A percentile compares a stretch with the other conserved stretches of the same genome.
Evolutionary conservation across 2,329 filamentous ascomycete species (phyloP).

Genomic region (Aspergillus transmontanensis): DNA sequence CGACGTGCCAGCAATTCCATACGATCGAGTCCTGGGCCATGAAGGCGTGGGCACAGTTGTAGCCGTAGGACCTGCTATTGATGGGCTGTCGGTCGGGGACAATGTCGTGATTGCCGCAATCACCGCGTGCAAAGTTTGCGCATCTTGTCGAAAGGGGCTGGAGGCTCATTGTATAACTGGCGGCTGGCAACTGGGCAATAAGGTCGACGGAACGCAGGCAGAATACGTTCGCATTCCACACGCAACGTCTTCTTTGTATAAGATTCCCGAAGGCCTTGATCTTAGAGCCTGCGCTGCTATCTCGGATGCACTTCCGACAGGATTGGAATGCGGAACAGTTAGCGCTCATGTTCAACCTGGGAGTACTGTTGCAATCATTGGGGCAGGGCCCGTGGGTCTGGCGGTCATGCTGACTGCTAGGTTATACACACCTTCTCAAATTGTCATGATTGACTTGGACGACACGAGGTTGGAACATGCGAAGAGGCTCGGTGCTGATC

Average conservation of each 20-base stretch:
- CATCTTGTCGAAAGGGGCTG: slow-evolving; percentile 55
- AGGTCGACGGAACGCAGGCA: slow-evolving; percentile 58
- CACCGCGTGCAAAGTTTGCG: slow-evolving; percentile 54
- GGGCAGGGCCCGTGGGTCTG: slow-evolving; percentile 60
- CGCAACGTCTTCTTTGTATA: slow-evolving; percentile 53
- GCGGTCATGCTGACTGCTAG: slow-evolving; percentile 57
- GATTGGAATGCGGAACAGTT: slow-evolving; percentile 57
- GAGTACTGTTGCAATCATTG: slow-evolving; percentile 56
- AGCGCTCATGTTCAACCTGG: slow-evolving; percentile 57
- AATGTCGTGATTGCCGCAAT: slow-evolving; percentile 57
- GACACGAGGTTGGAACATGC: slow-evolving; percentile 51
- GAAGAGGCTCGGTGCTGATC: slow-evolving; percentile 52
- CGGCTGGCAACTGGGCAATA: slow-evolving; percentile 60
- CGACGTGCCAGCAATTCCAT: slow-evolving; percentile 52
- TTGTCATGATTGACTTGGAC: slow-evolving; percentile 58
- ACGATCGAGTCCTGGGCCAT: slow-evolving; percentile 55
- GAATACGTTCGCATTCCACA: slow-evolving; percentile 58
- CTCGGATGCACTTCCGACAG: slow-evolving; percentile 61
- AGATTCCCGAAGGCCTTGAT: slow-evolving; percentile 46
- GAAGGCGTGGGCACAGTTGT: slow-evolving; percentile 57
- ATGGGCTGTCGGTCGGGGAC: slow-evolving; percentile 52
- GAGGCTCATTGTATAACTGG: slow-evolving; percentile 56
- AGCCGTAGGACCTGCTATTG: slow-evolving; percentile 48
- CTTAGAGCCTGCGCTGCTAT: slow-evolving; percentile 52
- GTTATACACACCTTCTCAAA: slow-evolving; percentile 55